Evolutionary conservation across 208 protist species (phyloP), one percentile per base, ranked within the genome.

Genomic region (Sergeia podlipaevii): DNA sequence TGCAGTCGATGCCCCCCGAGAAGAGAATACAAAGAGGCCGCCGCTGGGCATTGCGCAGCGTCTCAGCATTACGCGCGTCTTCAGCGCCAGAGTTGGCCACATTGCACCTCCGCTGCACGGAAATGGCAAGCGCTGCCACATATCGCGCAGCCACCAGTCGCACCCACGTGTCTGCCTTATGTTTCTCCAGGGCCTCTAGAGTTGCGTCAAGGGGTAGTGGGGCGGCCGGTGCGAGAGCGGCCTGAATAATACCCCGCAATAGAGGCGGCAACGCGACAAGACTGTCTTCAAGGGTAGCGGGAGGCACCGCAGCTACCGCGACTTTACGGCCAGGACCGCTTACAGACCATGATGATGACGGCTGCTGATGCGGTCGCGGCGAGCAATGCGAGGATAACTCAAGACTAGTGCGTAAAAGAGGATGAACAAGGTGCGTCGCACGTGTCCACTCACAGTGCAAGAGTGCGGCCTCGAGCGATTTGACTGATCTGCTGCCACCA

Each of bases 1-100:
- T 96, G 47, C 81, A 97, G 74, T 97, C 94, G 60, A 98, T 93
- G n/a, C 96, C 93, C 0, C 95, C 95, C 4, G 77, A 90, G 65
- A 97, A 98, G 23, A 97, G 71, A 11, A 98, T 68, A 20, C 80
- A 82, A 29, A 97, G 56, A 1, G 86, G 85, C 7, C 74, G 73
- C 32, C 65, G 69, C 5, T 52, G 54, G 24, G 85, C 79, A 13
- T 51, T 55, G 11, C 47, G 59, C 7, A 74, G 49, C 29, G 70
- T 64, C 51, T 70, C 57, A 41, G 49, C 47, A 21, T 68, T 69
- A 17, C 76, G 59, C 33, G 65, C 60, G 60, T 89, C 66, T 21
- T 77, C 69, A 23, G 74, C 70, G 23, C 75, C 77, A 15, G 69
- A 55, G 46, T 60, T 65, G 36, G 67, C 49, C n/a, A 78, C 72